Conservation (phyloP, 768 basidiomycete species). For the Paxillus rubicundulus region DNA sequence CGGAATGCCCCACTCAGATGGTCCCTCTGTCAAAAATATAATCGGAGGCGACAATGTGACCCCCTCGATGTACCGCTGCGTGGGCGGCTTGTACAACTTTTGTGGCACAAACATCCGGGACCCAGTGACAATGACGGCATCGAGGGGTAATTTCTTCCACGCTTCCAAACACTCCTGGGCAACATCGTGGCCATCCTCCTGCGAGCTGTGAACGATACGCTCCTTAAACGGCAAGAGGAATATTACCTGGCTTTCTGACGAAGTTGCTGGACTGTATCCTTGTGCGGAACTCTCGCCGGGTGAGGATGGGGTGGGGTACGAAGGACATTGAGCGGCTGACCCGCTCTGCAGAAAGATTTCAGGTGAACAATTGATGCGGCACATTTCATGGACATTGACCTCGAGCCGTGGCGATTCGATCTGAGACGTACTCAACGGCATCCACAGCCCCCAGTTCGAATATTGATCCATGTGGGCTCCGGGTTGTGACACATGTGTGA, state of each 20-base stretch:
- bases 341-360: neutral
- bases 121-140: slow-evolving; percentile 23
- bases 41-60: slow-evolving; percentile 59
- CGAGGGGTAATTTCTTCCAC: slow-evolving; percentile 10
- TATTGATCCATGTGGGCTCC: neutral
- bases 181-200: slow-evolving; percentile 1
- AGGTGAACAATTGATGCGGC: neutral
- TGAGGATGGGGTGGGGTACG: neutral
- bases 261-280: neutral
- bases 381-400: neutral
- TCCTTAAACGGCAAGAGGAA: neutral
- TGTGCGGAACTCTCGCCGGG: neutral
- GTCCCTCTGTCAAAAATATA: slow-evolving; percentile 52
- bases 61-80: slow-evolving; percentile 69
- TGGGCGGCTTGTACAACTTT: slow-evolving; percentile 65
- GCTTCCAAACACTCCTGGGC: slow-evolving; percentile 15
- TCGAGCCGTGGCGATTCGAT: neutral
- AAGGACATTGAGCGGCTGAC: neutral
- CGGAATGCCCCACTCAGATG: slow-evolving; percentile 57
- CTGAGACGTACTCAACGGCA: neutral
- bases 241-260: slow-evolving; percentile 5
- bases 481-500: neutral
- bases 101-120: slow-evolving; percentile 59
- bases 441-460: neutral
- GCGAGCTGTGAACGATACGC: neutral